Conservation (phyloP, 163 green algal genomes). For the Trebouxia gelatinosa region DNA sequence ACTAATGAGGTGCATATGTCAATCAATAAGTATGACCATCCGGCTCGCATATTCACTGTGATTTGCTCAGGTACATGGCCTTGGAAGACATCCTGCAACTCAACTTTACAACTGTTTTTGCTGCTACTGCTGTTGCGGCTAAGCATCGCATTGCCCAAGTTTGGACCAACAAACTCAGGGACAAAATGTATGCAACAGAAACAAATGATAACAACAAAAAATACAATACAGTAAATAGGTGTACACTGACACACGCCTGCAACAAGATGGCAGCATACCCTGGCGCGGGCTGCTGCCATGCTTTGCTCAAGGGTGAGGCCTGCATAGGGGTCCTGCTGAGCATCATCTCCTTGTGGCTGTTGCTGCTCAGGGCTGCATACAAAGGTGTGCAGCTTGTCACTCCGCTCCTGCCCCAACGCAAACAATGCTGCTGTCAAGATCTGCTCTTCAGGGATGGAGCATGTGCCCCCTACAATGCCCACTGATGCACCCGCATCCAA, state of each 20-base stretch:
- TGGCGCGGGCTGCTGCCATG: conserved; percentile 22
- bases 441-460: conserved; percentile 28
- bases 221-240: too few relatives aligned
- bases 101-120: too few relatives aligned
- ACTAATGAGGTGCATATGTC: neutral
- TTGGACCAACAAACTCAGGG: too few relatives aligned
- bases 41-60: neutral
- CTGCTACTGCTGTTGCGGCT: too few relatives aligned
- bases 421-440: conserved; percentile 29
- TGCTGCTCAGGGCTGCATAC: conserved; percentile 10
- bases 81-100: neutral
- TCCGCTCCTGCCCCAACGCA: conserved; percentile 26
- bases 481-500: conserved; percentile 40
- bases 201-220: too few relatives aligned
- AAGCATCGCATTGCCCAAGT: too few relatives aligned
- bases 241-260: too few relatives aligned
- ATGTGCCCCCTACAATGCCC: conserved; percentile 37
- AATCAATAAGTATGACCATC: neutral
- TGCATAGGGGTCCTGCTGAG: neutral
- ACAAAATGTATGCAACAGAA: too few relatives aligned
- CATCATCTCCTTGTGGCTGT: too few relatives aligned
- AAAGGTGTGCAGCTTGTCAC: neutral
- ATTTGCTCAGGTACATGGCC: neutral
- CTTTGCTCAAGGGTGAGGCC: conserved; percentile 9
- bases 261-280: too few relatives aligned